phyloP scores from a whole-genome alignment of 495 filamentous ascomycete species.

The Aspergillus taichungensis region DNA sequence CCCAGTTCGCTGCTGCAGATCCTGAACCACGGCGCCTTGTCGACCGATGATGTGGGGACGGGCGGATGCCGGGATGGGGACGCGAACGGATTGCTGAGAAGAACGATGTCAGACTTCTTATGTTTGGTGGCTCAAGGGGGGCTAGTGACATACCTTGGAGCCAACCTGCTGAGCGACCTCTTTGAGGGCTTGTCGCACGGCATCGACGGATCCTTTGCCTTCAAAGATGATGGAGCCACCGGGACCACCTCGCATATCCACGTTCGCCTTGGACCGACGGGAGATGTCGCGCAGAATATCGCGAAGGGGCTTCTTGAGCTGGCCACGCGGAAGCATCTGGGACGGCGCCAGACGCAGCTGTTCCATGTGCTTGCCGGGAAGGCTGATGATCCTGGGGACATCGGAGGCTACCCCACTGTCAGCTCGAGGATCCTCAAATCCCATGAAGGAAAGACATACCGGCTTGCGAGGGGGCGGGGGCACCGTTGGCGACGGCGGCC shows the following conservation, averaged over 20 bases:
- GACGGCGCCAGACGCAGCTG: conserved; percentile 59
- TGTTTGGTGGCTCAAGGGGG: background rate
- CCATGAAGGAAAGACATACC: conserved; percentile 24
- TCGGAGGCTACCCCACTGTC: conserved; percentile 13
- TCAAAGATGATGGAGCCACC: conserved; percentile 66
- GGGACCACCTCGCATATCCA: conserved; percentile 62
- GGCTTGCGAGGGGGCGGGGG: conserved; percentile 38
- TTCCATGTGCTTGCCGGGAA: conserved; percentile 73
- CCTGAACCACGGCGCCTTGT: conserved; percentile 80
- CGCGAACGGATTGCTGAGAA: conserved; percentile 57
- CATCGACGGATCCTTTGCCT: conserved; percentile 67
- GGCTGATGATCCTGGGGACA: conserved; percentile 51
- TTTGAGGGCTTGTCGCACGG: conserved; percentile 71
- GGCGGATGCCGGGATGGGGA: conserved; percentile 74
- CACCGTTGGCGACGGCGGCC: conserved; percentile 54
- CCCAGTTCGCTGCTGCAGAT: conserved; percentile 73
- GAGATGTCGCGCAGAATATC: conserved; percentile 86
- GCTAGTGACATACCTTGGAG: conserved; percentile 53
- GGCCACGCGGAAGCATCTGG: conserved; percentile 60
- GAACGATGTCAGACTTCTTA: background rate
- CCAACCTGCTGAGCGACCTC: conserved; percentile 80
- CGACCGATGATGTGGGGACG: conserved; percentile 86
- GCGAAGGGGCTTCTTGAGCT: conserved; percentile 71
- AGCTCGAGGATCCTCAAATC: background rate
- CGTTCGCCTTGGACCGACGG: conserved; percentile 72